A percentile compares a stretch with the other conserved stretches of the same genome.
phyloP scores from a whole-genome alignment of 305 asterid genomes.

The Fraxinus sp. region DNA sequence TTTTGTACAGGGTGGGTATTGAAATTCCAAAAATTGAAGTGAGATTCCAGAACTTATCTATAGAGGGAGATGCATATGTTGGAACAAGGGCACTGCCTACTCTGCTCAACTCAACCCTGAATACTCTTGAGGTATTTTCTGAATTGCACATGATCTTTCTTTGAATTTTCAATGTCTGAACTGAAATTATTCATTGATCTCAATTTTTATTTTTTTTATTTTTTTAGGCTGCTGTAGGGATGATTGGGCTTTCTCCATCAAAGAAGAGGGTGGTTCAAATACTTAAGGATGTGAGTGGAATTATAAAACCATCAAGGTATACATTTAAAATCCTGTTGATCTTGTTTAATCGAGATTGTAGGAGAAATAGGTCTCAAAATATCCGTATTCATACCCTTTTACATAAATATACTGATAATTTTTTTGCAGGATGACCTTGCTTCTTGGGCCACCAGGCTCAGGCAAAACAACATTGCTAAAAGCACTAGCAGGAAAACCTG shows the following conservation, averaged over 20 bases:
- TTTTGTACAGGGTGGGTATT: constrained; percentile 60
- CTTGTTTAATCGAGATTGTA: background rate
- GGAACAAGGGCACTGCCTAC: constrained; percentile 88
- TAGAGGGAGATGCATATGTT: constrained; percentile 78
- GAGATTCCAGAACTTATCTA: constrained; percentile 57
- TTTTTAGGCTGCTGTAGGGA: constrained; percentile 50
- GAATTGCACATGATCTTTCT: background rate
- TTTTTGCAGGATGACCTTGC: constrained; percentile 68
- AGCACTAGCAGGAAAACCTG: constrained; percentile 72
- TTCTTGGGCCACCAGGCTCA: constrained; percentile 89
- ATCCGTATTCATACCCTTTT: background rate
- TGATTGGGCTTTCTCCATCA: constrained; percentile 60
- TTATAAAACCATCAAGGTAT: constrained; percentile 75
- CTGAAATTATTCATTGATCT: background rate
- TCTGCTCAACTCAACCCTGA: constrained; percentile 64
- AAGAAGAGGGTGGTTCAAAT: constrained; percentile 61
- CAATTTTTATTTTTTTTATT: background rate
- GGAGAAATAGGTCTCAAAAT: background rate
- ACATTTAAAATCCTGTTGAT: background rate
- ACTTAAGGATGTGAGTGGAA: constrained; percentile 67
- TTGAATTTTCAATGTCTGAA: background rate
- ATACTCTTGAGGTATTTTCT: constrained; percentile 59
- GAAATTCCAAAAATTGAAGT: constrained; percentile 81
- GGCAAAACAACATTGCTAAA: constrained; percentile 81
- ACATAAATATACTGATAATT: background rate